A percentile compares a stretch with the other conserved stretches of the same genome.
phyloP scores from a whole-genome alignment of 2,329 filamentous ascomycete genomes.

The Colletotrichum sp. region DNA sequence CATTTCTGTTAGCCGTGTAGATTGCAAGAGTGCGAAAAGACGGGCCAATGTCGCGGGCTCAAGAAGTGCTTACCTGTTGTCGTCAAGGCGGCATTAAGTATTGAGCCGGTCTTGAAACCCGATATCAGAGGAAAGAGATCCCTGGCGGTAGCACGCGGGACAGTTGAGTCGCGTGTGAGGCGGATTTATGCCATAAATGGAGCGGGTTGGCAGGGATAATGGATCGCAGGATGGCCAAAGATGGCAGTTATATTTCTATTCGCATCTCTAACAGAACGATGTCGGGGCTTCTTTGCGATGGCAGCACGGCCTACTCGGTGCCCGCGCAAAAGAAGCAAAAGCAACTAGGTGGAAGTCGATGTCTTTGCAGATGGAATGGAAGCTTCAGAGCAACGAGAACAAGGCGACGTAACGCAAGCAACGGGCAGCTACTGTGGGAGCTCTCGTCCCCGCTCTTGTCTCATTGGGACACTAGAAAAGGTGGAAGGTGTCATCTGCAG shows the following conservation, averaged over 20 bases:
- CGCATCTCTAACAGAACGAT: slow-evolving; percentile 14
- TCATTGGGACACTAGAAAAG: not conserved
- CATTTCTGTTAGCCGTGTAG: slow-evolving; percentile 3
- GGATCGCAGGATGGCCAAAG: slow-evolving; percentile 7
- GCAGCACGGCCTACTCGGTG: not conserved
- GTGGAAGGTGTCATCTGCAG: slow-evolving; percentile 20
- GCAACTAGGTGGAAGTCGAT: not conserved
- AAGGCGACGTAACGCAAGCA: slow-evolving; percentile 4
- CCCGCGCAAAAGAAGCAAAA: not conserved
- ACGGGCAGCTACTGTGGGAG: not conserved
- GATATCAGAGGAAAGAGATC: slow-evolving; percentile 20
- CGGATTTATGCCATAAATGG: slow-evolving; percentile 21
- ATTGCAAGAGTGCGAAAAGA: not conserved
- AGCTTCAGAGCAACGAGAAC: not conserved
- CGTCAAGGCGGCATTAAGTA: slow-evolving; percentile 14
- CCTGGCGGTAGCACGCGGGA: slow-evolving; percentile 2
- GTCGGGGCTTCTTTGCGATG: not conserved
- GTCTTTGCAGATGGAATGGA: not conserved
- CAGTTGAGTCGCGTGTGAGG: slow-evolving; percentile 10
- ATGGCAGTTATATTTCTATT: slow-evolving; percentile 17
- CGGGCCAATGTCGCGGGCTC: not conserved
- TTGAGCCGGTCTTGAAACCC: slow-evolving; percentile 17
- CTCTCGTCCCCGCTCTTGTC: slow-evolving; percentile 14
- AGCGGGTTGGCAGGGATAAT: slow-evolving; percentile 12
- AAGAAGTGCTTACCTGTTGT: not conserved